Conservation (phyloP, 257 asterid genomes). For the Gardenia jasminoides region DNA sequence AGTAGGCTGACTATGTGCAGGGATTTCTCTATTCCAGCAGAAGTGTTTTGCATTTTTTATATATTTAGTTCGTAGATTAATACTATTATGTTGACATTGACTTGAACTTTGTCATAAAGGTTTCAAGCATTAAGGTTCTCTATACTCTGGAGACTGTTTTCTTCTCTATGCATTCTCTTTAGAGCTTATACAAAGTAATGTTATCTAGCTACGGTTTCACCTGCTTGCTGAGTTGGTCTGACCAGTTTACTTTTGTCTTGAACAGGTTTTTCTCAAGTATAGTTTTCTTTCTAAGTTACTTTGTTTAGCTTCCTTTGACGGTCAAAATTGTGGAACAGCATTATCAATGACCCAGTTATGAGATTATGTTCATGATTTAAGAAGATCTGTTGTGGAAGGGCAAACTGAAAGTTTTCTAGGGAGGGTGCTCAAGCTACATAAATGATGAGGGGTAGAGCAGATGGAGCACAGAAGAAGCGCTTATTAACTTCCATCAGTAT, state of each 20-base stretch:
- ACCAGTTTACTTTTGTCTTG: not conserved
- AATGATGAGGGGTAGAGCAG: constrained; percentile 77
- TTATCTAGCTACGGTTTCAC: not conserved
- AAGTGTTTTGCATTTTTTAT: not conserved
- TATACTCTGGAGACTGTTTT: too few species aligned
- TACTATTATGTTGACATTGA: not conserved
- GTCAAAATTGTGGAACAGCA: constrained; percentile 21
- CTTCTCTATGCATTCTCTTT: not conserved
- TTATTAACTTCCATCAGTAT: constrained; percentile 50
- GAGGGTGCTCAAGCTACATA: constrained; percentile 29
- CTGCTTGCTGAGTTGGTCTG: not conserved
- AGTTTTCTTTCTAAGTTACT: not conserved
- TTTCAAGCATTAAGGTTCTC: not conserved
- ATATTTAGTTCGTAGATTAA: not conserved
- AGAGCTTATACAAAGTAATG: not conserved
- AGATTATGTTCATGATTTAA: constrained; percentile 19
- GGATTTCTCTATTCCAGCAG: not conserved
- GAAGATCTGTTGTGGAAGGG: constrained; percentile 24
- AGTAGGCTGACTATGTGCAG: not conserved
- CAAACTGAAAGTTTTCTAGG: constrained; percentile 25
- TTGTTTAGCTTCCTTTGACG: constrained; percentile 14
- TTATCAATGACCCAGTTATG: constrained; percentile 19
- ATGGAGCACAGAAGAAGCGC: constrained; percentile 72
- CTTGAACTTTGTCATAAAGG: not conserved
- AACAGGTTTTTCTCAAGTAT: not conserved